A percentile compares a stretch with the other conserved stretches of the same genome.
phyloP scores from a whole-genome alignment of 2,329 filamentous ascomycete genomes.

The Boeremia lycopersici region DNA sequence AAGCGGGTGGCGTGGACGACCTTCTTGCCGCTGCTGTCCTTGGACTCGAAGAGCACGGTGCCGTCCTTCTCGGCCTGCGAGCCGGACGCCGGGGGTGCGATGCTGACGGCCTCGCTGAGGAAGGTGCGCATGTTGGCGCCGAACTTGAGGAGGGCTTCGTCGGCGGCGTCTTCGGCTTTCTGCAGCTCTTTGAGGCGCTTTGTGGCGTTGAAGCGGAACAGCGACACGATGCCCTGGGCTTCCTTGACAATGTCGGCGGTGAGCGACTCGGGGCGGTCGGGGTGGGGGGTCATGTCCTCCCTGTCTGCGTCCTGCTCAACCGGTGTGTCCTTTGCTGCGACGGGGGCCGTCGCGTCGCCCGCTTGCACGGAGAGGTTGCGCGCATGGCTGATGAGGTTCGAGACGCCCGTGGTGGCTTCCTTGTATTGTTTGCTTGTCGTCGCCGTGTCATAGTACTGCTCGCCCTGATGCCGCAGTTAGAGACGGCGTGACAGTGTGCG shows the following conservation, averaged over 20 bases:
- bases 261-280: slow-evolving; percentile 52
- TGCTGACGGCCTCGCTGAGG: slow-evolving; percentile 85
- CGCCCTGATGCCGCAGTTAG: slow-evolving; percentile 62
- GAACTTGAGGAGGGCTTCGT: slow-evolving; percentile 91
- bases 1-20: slow-evolving; percentile 94
- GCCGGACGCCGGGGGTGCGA: slow-evolving; percentile 70
- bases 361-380: slow-evolving; percentile 69
- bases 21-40: slow-evolving; percentile 84
- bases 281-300: slow-evolving; percentile 38
- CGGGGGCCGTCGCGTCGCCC: slow-evolving; percentile 26
- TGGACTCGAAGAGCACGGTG: slow-evolving; percentile 87
- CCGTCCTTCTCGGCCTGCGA: slow-evolving; percentile 53
- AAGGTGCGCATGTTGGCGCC: slow-evolving; percentile 89
- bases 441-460: slow-evolving; percentile 83
- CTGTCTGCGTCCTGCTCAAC: slow-evolving; percentile 22
- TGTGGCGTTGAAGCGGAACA: slow-evolving; percentile 76
- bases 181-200: slow-evolving; percentile 89
- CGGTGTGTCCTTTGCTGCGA: slow-evolving; percentile 18
- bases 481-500: not conserved
- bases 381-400: slow-evolving; percentile 74
- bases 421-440: slow-evolving; percentile 82
- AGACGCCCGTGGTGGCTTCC: slow-evolving; percentile 82
- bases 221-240: slow-evolving; percentile 71
- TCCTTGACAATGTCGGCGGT: slow-evolving; percentile 60
- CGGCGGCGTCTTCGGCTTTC: slow-evolving; percentile 90